Evolutionary conservation across 345 rosid species (phyloP).

Genomic region (Ceriops decandra): DNA sequence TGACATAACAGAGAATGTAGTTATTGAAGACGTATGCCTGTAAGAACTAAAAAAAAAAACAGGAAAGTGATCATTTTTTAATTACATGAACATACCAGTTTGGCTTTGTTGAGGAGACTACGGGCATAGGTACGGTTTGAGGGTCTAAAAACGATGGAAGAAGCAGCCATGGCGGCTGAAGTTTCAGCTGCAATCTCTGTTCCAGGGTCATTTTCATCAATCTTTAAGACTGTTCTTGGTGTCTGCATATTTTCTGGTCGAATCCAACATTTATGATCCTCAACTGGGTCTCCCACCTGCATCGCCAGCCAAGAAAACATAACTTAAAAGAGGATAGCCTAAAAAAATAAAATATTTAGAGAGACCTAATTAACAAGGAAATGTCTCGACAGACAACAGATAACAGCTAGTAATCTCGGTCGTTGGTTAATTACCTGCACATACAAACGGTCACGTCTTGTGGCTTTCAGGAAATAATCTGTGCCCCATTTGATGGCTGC

Average conservation of each 20-base stretch:
- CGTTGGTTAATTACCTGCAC: conserved; percentile 52
- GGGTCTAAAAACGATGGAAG: conserved; percentile 61
- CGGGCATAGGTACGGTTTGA: conserved; percentile 51
- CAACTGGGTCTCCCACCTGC: conserved; percentile 73
- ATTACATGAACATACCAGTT: conserved; percentile 32
- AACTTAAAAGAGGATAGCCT: neutral
- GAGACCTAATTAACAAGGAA: neutral
- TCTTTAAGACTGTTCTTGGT: conserved; percentile 59
- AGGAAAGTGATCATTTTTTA: neutral
- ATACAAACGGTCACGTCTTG: conserved; percentile 39
- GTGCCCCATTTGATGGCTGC: conserved; percentile 89
- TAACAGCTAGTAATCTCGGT: neutral
- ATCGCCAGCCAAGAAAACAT: neutral
- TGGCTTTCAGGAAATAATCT: conserved; percentile 74
- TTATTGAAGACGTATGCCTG: neutral
- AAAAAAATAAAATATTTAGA: neutral
- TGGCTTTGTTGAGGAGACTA: conserved; percentile 77
- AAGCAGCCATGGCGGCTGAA: conserved; percentile 75
- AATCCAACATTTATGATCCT: conserved; percentile 80
- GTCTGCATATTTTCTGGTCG: conserved; percentile 81
- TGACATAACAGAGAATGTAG: too few species aligned
- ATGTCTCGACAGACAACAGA: neutral
- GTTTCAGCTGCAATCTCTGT: conserved; percentile 87
- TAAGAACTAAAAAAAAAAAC: neutral
- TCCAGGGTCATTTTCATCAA: conserved; percentile 51